Base-by-base conservation (phyloP, 805 yeast species). In the Yarrowia alimentaria region DNA sequence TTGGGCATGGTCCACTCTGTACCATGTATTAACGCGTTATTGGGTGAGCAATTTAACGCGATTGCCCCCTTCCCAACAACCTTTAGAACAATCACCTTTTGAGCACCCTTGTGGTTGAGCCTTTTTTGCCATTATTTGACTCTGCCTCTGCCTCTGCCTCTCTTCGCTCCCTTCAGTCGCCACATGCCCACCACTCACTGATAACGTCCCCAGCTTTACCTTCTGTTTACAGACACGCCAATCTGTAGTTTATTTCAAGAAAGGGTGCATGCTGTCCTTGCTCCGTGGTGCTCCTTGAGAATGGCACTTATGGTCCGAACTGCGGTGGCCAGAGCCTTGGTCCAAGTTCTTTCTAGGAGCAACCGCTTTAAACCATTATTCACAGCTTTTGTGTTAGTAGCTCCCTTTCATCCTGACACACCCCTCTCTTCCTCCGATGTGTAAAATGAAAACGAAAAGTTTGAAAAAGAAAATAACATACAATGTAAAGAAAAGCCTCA, bases 211-310 rank as follows among this genome's bases (percentile, higher is more conserved):
- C 12, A 34, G 16, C 16, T 37, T 24, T 24, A 37, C 30, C 43
- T 37, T 37, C 43, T 37, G 43, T 37, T 37, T 37, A 37, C 30
- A 37, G 30, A 17, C n/a, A n/a, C 30, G 43, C 43, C 43, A 24
- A 37, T 24, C 43, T 9, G 30, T 37, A 35, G 42, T 20, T 35
- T 35, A 35, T 10, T 21, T 17, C 16, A 35, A 16, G 29, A 28
- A 20, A 35, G 24, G 42, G 42, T 16, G 21, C 16, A 25, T 17
- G 11, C 13, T 6, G 29, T 11, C 24, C 24, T 6, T 21, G 24
- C n/a, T n/a, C n/a, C n/a, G n/a, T n/a, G n/a, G n/a, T n/a, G n/a
- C n/a, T n/a, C n/a, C n/a, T n/a, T n/a, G n/a, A n/a, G n/a, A n/a
- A n/a, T n/a, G n/a, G n/a, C n/a, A n/a, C n/a, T n/a, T n/a, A n/a